phyloP scores from a whole-genome alignment of 768 basidiomycete genomes.

The Mycena indigotica region DNA sequence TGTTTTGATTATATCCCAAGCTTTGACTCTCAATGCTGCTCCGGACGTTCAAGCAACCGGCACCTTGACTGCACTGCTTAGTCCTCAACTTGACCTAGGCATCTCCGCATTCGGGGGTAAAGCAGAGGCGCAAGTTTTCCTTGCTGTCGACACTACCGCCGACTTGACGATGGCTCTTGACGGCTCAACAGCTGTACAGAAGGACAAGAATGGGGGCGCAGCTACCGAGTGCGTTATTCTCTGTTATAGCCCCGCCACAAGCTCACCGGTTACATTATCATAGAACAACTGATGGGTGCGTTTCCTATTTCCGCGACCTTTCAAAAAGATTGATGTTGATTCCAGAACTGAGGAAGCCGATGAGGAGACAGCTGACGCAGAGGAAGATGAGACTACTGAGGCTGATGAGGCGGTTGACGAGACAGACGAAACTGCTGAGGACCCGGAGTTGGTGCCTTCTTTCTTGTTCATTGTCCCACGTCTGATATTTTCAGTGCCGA shows the following conservation, averaged over 20 bases:
- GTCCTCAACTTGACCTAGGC: constrained; percentile 29
- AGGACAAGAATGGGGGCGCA: not conserved
- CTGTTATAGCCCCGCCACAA: not conserved
- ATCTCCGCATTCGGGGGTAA: constrained; percentile 23
- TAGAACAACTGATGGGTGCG: too few species aligned
- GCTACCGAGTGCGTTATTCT: not conserved
- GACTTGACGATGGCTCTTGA: constrained; percentile 21
- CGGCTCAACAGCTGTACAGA: not conserved
- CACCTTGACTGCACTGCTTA: constrained; percentile 31
- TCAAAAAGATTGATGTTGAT: too few species aligned
- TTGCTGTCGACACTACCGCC: constrained; percentile 28
- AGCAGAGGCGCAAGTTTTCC: constrained; percentile 10
- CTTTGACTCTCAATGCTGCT: constrained; percentile 26
- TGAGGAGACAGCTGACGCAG: too few species aligned
- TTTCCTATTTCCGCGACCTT: too few species aligned
- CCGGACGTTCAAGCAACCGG: constrained; percentile 28
- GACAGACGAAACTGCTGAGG: too few species aligned
- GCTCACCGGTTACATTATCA: too few species aligned
- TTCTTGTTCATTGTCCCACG: too few species aligned
- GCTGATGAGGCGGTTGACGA: too few species aligned
- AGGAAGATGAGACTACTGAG: too few species aligned
- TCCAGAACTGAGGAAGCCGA: too few species aligned
- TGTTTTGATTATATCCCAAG: not conserved
- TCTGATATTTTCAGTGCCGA: too few species aligned
- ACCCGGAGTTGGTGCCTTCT: too few species aligned